Evolutionary conservation across 2,329 filamentous ascomycete species (phyloP).

Genomic region (Sclerotinia nivalis): DNA sequence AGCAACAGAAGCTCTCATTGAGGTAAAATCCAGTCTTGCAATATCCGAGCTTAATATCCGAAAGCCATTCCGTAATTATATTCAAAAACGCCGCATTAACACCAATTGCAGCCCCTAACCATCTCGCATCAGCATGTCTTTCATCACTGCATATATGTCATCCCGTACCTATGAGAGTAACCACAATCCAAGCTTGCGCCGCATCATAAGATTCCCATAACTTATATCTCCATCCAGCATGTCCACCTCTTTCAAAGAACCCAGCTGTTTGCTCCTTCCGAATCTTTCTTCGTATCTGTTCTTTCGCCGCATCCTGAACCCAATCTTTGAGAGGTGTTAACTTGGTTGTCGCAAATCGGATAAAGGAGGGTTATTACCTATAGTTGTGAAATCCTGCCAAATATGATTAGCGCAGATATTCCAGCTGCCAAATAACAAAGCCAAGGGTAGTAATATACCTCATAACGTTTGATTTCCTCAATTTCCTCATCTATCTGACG

Average conservation of each 20-base stretch:
- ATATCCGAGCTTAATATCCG: constrained; percentile 93
- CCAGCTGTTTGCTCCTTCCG: constrained; percentile 71
- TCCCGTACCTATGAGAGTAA: constrained; percentile 72
- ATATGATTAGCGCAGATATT: constrained; percentile 22
- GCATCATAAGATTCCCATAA: constrained; percentile 89
- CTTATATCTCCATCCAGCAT: constrained; percentile 75
- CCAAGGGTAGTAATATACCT: constrained; percentile 51
- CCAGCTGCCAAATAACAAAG: not conserved
- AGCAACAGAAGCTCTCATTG: constrained; percentile 97
- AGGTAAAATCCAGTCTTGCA: constrained; percentile 95
- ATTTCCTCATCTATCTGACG: constrained; percentile 90
- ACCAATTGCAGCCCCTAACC: constrained; percentile 75
- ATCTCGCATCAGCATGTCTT: constrained; percentile 26
- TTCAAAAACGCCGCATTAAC: constrained; percentile 91
- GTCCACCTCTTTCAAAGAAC: constrained; percentile 66
- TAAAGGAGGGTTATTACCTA: constrained; percentile 53
- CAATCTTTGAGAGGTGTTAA: constrained; percentile 66
- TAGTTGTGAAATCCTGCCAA: constrained; percentile 84
- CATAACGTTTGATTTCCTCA: constrained; percentile 95
- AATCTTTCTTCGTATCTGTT: constrained; percentile 78
- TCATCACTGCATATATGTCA: not conserved
- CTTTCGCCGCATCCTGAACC: constrained; percentile 95
- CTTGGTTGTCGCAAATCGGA: constrained; percentile 29
- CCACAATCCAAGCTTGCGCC: constrained; percentile 96
- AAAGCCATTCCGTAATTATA: constrained; percentile 95